Percentiles rank a stretch among this genome's conserved stretches.
Evolutionary conservation across 371 early-diverging fungal species (phyloP).

Genomic region (Conidiobolus incongruus): DNA sequence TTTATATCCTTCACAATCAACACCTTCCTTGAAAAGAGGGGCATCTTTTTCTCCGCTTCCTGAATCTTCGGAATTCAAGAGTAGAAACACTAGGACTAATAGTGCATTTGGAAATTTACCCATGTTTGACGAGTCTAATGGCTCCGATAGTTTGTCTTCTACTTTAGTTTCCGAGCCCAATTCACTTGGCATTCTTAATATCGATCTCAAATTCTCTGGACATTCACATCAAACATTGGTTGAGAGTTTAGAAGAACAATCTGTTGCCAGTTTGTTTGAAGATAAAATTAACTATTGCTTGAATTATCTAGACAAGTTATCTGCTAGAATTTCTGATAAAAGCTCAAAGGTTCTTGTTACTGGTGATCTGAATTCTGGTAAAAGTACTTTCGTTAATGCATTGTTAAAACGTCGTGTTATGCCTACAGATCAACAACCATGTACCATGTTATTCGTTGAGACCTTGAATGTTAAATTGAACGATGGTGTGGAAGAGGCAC

Average conservation of each 20-base stretch:
- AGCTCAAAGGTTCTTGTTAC: conserved; percentile 86
- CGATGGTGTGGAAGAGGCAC: conserved; percentile 67
- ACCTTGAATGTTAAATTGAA: conserved; percentile 72
- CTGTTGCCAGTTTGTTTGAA: conserved; percentile 42
- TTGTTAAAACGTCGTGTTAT: conserved; percentile 66
- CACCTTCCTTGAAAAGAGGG: too few relatives aligned
- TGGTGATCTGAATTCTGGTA: conserved; percentile 94
- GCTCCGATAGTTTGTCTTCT: too few relatives aligned
- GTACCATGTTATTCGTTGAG: conserved; percentile 84
- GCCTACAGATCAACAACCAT: conserved; percentile 91
- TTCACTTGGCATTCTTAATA: not conserved
- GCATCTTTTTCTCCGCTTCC: too few relatives aligned
- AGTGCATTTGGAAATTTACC: too few relatives aligned
- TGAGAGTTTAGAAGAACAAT: conserved; percentile 23
- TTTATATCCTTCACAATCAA: too few relatives aligned
- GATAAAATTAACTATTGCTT: conserved; percentile 33
- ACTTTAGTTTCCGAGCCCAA: too few relatives aligned
- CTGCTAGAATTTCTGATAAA: conserved; percentile 64
- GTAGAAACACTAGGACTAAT: too few relatives aligned
- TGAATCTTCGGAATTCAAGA: too few relatives aligned
- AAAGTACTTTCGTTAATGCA: conserved; percentile 90
- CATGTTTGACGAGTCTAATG: too few relatives aligned
- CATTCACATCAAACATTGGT: not conserved
- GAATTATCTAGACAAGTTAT: conserved; percentile 57
- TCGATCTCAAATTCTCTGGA: not conserved